Conservation (phyloP, 768 basidiomycete genomes). For the Cystobasidium tubakii region DNA sequence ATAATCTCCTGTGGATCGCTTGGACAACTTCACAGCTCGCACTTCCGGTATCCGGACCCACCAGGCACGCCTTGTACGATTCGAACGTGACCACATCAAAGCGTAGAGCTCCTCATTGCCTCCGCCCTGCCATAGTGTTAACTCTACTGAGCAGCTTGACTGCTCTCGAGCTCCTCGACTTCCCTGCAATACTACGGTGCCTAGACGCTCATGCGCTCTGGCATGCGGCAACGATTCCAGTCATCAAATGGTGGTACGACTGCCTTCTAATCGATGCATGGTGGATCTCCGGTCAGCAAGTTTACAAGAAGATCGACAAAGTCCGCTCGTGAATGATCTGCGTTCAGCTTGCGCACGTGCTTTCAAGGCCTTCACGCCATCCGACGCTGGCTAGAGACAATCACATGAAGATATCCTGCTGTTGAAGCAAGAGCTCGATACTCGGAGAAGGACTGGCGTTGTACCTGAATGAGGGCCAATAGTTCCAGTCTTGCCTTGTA, state of each 20-base stretch:
- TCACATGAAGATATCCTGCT: too few species aligned
- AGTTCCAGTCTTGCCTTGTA: too few species aligned
- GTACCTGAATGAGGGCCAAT: too few species aligned
- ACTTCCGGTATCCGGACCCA: conserved; percentile 56
- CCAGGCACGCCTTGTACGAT: conserved; percentile 53
- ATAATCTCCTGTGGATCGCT: conserved; percentile 74
- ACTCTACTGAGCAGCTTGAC: conserved; percentile 67
- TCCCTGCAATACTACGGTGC: conserved; percentile 63
- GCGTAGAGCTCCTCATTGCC: conserved; percentile 42
- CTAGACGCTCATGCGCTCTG: conserved; percentile 89
- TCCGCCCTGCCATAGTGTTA: conserved; percentile 53
- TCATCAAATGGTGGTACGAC: conserved; percentile 76
- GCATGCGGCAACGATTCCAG: conserved; percentile 77
- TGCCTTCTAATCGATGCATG: conserved; percentile 68
- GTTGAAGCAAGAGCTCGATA: too few species aligned
- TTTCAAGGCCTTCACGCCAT: too few species aligned
- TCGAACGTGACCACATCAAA: conserved; percentile 50
- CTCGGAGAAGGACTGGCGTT: too few species aligned
- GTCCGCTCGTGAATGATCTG: neutral
- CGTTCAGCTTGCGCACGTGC: neutral
- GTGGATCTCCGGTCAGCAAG: conserved; percentile 40
- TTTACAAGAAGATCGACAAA: conserved; percentile 1
- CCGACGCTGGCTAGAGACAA: too few species aligned
- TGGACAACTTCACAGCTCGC: conserved; percentile 59
- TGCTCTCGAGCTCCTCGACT: conserved; percentile 80